Evolutionary conservation across 306 rosid species (phyloP).

Genomic region (Gynostemma pentaphyllum): DNA sequence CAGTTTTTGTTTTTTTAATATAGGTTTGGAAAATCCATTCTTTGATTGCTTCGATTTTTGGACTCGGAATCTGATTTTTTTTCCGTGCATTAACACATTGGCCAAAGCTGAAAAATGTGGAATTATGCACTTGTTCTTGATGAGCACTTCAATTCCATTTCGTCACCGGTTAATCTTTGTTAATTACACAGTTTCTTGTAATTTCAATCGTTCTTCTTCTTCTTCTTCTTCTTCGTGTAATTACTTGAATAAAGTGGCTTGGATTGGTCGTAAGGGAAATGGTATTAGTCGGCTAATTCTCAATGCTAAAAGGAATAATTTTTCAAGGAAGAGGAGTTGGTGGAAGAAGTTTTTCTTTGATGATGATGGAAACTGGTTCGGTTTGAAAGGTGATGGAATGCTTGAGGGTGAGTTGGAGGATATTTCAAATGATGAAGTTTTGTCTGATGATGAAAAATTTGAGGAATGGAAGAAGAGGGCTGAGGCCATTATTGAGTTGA

Average conservation of each 20-base stretch:
- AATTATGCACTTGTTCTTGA: conserved; percentile 27
- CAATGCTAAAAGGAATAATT: conserved; percentile 34
- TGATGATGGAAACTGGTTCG: conserved; percentile 79
- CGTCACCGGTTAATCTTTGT: conserved; percentile 28
- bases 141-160: conserved; percentile 49
- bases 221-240: conserved; percentile 19
- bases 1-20: background rate
- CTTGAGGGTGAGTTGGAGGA: conserved; percentile 25
- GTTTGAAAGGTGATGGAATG: conserved; percentile 66
- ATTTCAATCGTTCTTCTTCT: too few relatives aligned
- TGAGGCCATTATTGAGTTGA: conserved; percentile 67
- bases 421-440: conserved; percentile 10
- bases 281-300: conserved; percentile 27
- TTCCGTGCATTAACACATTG: background rate
- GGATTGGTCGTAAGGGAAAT: conserved; percentile 18
- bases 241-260: conserved; percentile 19
- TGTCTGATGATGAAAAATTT: conserved; percentile 46
- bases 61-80: background rate
- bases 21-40: background rate
- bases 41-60: background rate
- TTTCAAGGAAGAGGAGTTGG: conserved; percentile 49
- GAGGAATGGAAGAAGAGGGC: conserved; percentile 94
- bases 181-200: conserved; percentile 18
- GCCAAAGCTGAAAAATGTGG: conserved; percentile 47
- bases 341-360: conserved; percentile 65